These are phyloP conservation scores for Trichosporon sp. DNA, from an alignment of 1,284 basidiomycete genomes.

Conservation along the genomic window DNA sequence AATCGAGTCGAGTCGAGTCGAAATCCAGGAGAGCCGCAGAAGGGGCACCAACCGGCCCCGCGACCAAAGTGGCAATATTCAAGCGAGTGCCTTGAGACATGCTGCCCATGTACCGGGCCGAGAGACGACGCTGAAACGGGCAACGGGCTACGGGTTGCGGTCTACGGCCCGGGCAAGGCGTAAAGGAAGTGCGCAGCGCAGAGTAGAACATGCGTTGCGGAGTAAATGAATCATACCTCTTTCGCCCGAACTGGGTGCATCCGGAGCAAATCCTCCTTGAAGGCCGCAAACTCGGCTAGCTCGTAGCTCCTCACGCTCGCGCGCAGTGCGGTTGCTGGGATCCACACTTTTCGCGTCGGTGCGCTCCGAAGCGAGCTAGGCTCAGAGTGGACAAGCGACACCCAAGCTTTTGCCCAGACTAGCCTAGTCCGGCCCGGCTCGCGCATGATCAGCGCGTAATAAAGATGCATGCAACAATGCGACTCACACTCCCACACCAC, in stretches of 20 bases:
- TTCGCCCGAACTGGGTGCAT: background rate
- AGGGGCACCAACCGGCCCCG: background rate
- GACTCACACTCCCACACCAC: background rate
- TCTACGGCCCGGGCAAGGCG: background rate
- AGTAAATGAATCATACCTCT: background rate
- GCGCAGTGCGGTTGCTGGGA: background rate
- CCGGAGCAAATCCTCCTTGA: no score
- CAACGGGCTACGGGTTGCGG: background rate
- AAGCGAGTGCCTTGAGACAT: background rate
- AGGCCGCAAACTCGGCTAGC: background rate
- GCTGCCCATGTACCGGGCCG: background rate
- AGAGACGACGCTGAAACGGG: background rate
- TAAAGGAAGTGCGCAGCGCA: background rate
- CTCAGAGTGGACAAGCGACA: no score
- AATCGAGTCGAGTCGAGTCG: background rate
- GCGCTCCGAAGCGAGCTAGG: background rate
- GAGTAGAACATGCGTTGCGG: no score
- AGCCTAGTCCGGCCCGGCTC: no score
- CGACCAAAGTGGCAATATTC: background rate
- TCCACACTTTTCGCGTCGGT: background rate
- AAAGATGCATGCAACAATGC: background rate
- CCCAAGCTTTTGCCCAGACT: no score
- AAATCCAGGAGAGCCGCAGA: background rate
- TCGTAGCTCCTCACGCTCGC: background rate
- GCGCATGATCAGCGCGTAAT: background rate